Evolutionary conservation across 2,329 filamentous ascomycete genomes (phyloP), one percentile per base, ranked within the genome.

Genomic region (Diaporthe velutina): DNA sequence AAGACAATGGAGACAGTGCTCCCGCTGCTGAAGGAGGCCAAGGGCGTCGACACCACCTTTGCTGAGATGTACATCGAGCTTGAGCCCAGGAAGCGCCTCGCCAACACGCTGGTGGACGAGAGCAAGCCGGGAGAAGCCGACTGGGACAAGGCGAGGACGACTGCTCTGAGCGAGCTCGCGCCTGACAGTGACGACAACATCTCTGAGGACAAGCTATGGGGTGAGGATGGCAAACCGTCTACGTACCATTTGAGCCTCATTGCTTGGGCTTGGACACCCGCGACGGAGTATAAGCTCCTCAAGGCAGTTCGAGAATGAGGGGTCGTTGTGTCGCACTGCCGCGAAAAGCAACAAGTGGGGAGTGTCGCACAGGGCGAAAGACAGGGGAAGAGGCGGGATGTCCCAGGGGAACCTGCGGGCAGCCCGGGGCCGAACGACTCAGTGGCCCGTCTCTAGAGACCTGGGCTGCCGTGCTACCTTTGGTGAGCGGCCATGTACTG

Each of bases 231-330:
- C 2, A 50, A 60, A 60, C 72, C 61, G 28, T 70, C 74, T 19
- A n/a, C 48, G 22, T 71, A 64, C 50, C 74, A 76, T 22, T 50
- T 76, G 72, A 68, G 67, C 45, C 74, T 76, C 61, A 57, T 76
- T 30, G 73, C 74, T 9, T 76, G 74, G 74, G 74, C 74, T 10
- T 76, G 74, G 74, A 64, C 74, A 8, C 74, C 74, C 9, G 19
- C 61, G 73, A 72, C 72, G n/a, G 74, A 76, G 61, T 76, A 76
- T 58, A 76, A 74, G 50, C 72, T 76, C 42, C 68, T 74, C 25
- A 76, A 76, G 60, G 40, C 70, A 4, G 30, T 72, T n/a, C 30
- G 33, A 17, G 58, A 54, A 13, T 72, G 70, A 72, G 35, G 70
- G 25, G 57, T n/a, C 22, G 3, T 19, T 38, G 42, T 1, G 54